phyloP scores from a whole-genome alignment of 768 basidiomycete species.

The Baorangia bicolor region DNA sequence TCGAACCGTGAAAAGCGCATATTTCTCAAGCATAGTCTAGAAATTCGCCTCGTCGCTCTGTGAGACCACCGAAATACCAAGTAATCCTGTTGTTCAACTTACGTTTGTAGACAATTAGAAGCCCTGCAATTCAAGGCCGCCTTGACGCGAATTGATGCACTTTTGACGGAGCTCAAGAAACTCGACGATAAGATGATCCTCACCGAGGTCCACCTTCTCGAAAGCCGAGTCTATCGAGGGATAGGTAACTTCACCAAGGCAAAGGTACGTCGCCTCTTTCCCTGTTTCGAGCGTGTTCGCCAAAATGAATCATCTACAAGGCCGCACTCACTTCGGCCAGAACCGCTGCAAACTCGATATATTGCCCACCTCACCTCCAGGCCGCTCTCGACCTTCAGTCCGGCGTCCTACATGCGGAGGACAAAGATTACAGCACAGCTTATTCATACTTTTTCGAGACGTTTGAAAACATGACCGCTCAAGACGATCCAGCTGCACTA shows the following conservation, averaged over 20 bases:
- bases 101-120: constrained; percentile 61
- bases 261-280: constrained; percentile 53
- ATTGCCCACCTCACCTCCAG: constrained; percentile 76
- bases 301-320: constrained; percentile 33
- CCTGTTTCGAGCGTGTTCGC: not conserved
- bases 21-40: constrained; percentile 92
- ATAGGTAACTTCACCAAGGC: constrained; percentile 87
- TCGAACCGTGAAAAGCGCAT: constrained; percentile 89
- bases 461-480: constrained; percentile 82
- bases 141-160: constrained; percentile 74
- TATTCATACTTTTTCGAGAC: constrained; percentile 98
- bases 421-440: constrained; percentile 96
- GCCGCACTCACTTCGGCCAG: constrained; percentile 87
- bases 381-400: constrained; percentile 63
- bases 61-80: constrained; percentile 30
- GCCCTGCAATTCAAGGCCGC: constrained; percentile 75
- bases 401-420: constrained; percentile 90
- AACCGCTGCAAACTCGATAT: constrained; percentile 94
- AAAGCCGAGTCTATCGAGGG: constrained; percentile 88
- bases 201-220: constrained; percentile 93
- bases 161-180: constrained; percentile 89
- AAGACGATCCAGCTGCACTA: constrained; percentile 74
- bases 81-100: constrained; percentile 4
- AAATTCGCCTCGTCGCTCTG: constrained; percentile 82
- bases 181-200: constrained; percentile 98